Percentiles rank a stretch among this genome's conserved stretches.
These are phyloP conservation scores for Solanum chilense DNA, from an alignment of 257 asterid species.

Conservation along the genomic window DNA sequence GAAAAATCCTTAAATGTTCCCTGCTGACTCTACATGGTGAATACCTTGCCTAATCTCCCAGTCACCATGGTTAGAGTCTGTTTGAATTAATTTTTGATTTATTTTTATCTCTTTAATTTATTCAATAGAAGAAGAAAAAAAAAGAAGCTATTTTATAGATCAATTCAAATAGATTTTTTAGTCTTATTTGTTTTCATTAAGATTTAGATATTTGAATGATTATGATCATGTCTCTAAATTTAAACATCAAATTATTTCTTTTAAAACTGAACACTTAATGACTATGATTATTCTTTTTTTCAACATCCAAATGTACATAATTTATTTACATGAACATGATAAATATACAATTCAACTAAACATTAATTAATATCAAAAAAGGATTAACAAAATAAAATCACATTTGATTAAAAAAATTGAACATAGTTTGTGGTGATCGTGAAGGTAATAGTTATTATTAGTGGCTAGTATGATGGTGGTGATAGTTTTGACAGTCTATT, in stretches of 20 bases:
- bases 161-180: too few species aligned
- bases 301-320: neutral
- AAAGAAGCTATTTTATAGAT: too few species aligned
- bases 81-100: too few species aligned
- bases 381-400: neutral
- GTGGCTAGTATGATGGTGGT: neutral
- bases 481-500: neutral
- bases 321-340: neutral
- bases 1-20: neutral
- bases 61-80: too few species aligned
- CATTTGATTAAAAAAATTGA: neutral
- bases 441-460: neutral
- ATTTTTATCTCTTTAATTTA: too few species aligned
- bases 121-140: too few species aligned
- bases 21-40: neutral
- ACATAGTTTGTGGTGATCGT: neutral
- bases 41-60: neutral
- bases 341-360: too few species aligned
- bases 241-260: too few species aligned
- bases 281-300: too few species aligned
- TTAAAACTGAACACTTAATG: neutral
- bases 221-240: neutral
- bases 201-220: too few species aligned
- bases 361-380: neutral
- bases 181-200: neutral